A percentile compares a stretch with the other conserved stretches of the same genome.
Conservation (phyloP, 805 yeast species). For the Metschnikowia lochheadii region DNA sequence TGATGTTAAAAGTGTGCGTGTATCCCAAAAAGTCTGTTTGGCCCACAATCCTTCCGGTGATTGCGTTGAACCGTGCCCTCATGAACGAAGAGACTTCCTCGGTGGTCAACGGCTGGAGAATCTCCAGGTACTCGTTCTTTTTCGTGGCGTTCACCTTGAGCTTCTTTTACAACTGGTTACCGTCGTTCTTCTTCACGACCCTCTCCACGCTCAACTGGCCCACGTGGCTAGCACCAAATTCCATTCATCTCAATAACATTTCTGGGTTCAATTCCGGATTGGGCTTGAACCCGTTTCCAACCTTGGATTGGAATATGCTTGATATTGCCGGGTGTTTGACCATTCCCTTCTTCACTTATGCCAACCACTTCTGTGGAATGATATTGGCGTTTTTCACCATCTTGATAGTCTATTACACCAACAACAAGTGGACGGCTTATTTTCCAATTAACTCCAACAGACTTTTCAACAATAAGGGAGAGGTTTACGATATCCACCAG, state of each 20-base stretch:
- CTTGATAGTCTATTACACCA: conserved; percentile 39
- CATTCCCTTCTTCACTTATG: conserved; percentile 41
- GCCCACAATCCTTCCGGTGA: conserved; percentile 43
- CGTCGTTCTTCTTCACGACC: conserved; percentile 36
- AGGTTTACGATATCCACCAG: conserved; percentile 42
- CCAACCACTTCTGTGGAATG: conserved; percentile 37
- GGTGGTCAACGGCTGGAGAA: conserved; percentile 35
- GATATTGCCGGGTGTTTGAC: conserved; percentile 38
- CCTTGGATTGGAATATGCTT: conserved; percentile 42
- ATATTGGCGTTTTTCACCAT: conserved; percentile 32
- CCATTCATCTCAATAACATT: conserved; percentile 37
- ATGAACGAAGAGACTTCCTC: conserved; percentile 27
- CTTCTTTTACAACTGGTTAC: conserved; percentile 41
- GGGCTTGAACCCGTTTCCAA: conserved; percentile 40
- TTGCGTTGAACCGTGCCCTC: conserved; percentile 40
- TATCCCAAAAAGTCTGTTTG: conserved; percentile 41
- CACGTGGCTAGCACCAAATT: conserved; percentile 39
- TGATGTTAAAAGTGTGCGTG: conserved; percentile 52
- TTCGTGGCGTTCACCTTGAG: conserved; percentile 30
- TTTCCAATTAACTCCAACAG: conserved; percentile 51
- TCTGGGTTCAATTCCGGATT: conserved; percentile 37
- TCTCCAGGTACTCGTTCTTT: conserved; percentile 40
- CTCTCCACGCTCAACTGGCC: conserved; percentile 43
- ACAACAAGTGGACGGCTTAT: conserved; percentile 47
- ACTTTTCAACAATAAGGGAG: conserved; percentile 50